Percentiles rank a stretch among this genome's conserved stretches.
Evolutionary conservation across 2,329 filamentous ascomycete species (phyloP).

Genomic region (Aureobasidium leucospermi): DNA sequence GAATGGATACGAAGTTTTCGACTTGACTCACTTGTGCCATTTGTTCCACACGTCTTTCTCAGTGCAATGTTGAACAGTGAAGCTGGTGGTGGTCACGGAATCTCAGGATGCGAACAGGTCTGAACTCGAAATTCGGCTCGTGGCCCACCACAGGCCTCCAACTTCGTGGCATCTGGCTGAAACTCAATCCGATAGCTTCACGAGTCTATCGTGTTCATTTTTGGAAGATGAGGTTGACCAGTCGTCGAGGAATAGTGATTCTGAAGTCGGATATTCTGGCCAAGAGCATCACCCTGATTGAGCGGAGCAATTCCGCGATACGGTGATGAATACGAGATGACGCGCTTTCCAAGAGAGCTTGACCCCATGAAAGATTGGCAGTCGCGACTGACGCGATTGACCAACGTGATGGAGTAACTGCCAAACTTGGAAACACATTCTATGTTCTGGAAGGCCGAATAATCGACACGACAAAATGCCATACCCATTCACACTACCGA

Average conservation of each 20-base stretch:
- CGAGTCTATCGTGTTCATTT: no score
- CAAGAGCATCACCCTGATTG: no score
- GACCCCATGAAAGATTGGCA: background rate
- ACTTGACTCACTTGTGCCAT: background rate
- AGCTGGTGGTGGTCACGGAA: no score
- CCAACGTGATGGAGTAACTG: background rate
- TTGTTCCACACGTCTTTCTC: background rate
- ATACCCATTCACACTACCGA: slow-evolving; percentile 80
- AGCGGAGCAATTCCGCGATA: background rate
- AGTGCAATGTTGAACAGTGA: no score
- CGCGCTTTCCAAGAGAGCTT: background rate
- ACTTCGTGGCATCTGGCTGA: no score
- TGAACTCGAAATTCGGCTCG: no score
- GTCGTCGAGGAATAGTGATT: no score
- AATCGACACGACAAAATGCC: slow-evolving; percentile 57
- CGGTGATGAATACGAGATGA: background rate
- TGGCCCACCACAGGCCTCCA: no score
- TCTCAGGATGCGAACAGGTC: no score
- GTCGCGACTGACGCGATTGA: background rate
- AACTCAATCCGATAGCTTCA: no score
- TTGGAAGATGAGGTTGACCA: no score
- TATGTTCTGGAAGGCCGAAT: background rate
- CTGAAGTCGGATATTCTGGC: no score
- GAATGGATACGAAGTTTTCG: background rate
- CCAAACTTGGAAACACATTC: background rate